A percentile compares a stretch with the other conserved stretches of the same genome.
Conservation (phyloP, 306 rosid genomes). For the Cotoneaster glaucophyllus region DNA sequence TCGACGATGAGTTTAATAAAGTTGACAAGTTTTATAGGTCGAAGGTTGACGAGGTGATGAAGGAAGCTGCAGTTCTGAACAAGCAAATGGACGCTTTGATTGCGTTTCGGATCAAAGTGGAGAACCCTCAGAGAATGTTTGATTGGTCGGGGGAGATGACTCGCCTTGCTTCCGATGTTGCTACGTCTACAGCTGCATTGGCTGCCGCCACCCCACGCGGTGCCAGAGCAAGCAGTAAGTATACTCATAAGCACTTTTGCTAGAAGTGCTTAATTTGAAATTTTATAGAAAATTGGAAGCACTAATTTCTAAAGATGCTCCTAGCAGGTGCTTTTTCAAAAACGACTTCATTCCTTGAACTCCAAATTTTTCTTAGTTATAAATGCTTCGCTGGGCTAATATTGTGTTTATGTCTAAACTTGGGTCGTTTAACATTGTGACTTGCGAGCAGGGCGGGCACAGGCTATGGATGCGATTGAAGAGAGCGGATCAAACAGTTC, state of each 20-base stretch:
- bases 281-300: no score
- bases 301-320: neutral
- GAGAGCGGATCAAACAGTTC: conserved; percentile 30
- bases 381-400: neutral
- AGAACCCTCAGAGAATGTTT: conserved; percentile 32
- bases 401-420: neutral
- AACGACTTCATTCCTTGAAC: no score
- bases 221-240: conserved; percentile 30
- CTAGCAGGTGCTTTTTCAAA: no score
- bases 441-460: conserved; percentile 31
- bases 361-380: no score
- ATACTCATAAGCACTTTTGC: neutral
- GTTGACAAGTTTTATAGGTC: conserved; percentile 44
- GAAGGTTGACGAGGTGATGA: conserved; percentile 50
- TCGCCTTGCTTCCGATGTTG: conserved; percentile 46
- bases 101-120: conserved; percentile 62
- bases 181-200: conserved; percentile 38
- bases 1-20: conserved; percentile 59
- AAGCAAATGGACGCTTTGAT: conserved; percentile 70
- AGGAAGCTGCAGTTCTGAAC: conserved; percentile 51
- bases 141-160: conserved; percentile 43
- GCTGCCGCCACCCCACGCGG: conserved; percentile 46
- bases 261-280: no score
- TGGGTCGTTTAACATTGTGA: neutral
- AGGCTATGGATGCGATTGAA: conserved; percentile 39